Percentiles rank a stretch among this genome's conserved stretches.
Conservation (phyloP, 306 rosid species). For the Urtica urens region DNA sequence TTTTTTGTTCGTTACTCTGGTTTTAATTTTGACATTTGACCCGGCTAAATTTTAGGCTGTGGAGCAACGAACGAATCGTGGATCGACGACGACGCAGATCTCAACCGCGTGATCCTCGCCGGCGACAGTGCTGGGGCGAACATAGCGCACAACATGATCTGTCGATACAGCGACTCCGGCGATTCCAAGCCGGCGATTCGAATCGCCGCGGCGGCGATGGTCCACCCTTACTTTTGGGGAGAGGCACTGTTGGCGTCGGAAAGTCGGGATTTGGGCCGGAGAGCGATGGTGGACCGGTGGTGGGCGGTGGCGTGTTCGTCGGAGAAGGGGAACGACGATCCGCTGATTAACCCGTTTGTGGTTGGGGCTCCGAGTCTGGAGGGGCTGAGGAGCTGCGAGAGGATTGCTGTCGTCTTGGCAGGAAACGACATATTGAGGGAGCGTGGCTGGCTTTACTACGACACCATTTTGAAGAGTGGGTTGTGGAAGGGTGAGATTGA, state of each 20-base stretch:
- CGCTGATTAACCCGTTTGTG: slow-evolving; percentile 59
- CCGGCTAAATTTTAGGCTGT: no score
- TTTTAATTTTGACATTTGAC: no score
- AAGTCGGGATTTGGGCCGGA: slow-evolving; percentile 28
- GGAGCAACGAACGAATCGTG: slow-evolving; percentile 34
- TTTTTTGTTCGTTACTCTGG: no score
- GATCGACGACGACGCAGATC: slow-evolving; percentile 41
- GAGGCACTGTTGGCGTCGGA: slow-evolving; percentile 50
- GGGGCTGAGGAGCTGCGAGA: slow-evolving; percentile 30
- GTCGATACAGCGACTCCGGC: slow-evolving; percentile 12
- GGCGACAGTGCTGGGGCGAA: slow-evolving; percentile 89
- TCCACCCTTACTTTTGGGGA: slow-evolving; percentile 90
- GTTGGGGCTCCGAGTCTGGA: slow-evolving; percentile 51
- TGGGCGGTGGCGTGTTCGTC: slow-evolving; percentile 77
- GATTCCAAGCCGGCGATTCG: slow-evolving; percentile 17
- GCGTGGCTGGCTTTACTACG: slow-evolving; percentile 65
- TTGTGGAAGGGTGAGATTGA: slow-evolving; percentile 46
- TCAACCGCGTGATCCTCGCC: slow-evolving; percentile 36
- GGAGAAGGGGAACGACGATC: slow-evolving; percentile 48
- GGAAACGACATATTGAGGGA: slow-evolving; percentile 63
- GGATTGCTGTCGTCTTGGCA: slow-evolving; percentile 40
- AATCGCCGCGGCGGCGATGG: slow-evolving; percentile 35
- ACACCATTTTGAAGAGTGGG: slow-evolving; percentile 30
- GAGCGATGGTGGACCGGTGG: slow-evolving; percentile 65
- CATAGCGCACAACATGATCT: slow-evolving; percentile 51